phyloP scores from a whole-genome alignment of 768 basidiomycete species.

The Panus rudis region DNA sequence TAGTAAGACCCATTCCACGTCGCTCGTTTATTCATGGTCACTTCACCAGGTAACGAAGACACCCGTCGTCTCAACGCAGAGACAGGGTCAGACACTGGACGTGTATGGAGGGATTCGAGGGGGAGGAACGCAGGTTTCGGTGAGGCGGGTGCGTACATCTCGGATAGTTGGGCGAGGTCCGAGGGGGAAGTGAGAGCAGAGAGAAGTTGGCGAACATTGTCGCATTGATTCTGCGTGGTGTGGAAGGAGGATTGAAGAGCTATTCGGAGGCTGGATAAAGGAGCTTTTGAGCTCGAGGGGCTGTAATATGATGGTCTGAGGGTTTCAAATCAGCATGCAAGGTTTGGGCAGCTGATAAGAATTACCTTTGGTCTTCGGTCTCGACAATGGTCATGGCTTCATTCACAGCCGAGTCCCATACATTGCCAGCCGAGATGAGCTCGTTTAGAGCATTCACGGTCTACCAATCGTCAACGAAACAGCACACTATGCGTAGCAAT shows the following conservation, averaged over 20 bases:
- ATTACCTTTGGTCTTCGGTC: conserved; percentile 62
- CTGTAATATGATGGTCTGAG: conserved; percentile 28
- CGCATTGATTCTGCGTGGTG: conserved; percentile 73
- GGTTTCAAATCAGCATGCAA: conserved; percentile 3
- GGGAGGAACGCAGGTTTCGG: conserved; percentile 21
- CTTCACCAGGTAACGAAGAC: conserved; percentile 21
- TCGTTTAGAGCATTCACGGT: conserved; percentile 61
- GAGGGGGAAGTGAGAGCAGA: conserved; percentile 66
- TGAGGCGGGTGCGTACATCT: conserved; percentile 85
- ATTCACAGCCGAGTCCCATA: conserved; percentile 71
- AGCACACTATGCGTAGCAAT: conserved; percentile 1
- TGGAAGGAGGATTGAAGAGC: conserved; percentile 68
- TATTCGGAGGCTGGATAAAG: conserved; percentile 53
- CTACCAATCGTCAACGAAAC: conserved; percentile 28
- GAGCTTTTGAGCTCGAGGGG: conserved; percentile 38
- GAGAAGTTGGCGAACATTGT: conserved; percentile 73
- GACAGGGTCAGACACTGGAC: conserved; percentile 38
- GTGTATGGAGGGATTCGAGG: conserved; percentile 20
- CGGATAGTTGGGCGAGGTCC: conserved; percentile 70
- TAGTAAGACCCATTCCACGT: conserved; percentile 73
- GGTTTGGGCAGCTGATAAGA: neutral
- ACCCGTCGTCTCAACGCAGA: conserved; percentile 15
- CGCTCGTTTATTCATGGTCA: conserved; percentile 41
- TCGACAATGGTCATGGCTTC: conserved; percentile 62
- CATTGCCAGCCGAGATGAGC: conserved; percentile 55